A percentile compares a stretch with the other conserved stretches of the same genome.
Conservation (phyloP, 768 basidiomycete genomes). For the Mycena haematopus region DNA sequence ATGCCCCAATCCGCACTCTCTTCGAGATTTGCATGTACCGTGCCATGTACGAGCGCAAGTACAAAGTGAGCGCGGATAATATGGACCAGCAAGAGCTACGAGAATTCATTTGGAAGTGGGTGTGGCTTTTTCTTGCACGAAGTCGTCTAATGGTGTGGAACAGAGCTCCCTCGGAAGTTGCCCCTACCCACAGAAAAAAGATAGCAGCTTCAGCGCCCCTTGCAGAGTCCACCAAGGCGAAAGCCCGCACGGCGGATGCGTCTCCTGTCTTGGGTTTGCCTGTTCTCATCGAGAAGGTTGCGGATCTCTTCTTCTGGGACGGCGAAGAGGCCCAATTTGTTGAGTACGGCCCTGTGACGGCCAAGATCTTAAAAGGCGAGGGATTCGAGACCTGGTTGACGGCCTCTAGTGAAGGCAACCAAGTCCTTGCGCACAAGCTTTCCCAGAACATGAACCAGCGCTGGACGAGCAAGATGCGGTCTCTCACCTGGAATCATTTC, state of each 20-base stretch:
- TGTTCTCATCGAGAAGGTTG: constrained; percentile 49
- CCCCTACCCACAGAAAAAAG: constrained; percentile 32
- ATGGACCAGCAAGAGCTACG: constrained; percentile 72
- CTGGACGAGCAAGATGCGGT: constrained; percentile 63
- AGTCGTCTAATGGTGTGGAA: background rate
- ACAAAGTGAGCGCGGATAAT: constrained; percentile 72
- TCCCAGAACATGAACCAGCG: constrained; percentile 74
- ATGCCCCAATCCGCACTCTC: constrained; percentile 82
- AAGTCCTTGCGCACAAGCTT: constrained; percentile 67
- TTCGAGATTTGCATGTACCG: constrained; percentile 96
- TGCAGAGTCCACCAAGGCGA: constrained; percentile 13
- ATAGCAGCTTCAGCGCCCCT: constrained; percentile 1
- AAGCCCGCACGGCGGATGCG: constrained; percentile 18
- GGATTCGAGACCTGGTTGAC: constrained; percentile 66
- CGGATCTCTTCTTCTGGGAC: constrained; percentile 71
- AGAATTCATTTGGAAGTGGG: constrained; percentile 84
- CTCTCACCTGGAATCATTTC: constrained; percentile 90
- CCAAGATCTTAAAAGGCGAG: constrained; percentile 54
- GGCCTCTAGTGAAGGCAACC: constrained; percentile 56
- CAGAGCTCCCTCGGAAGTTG: constrained; percentile 43
- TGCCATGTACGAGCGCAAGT: constrained; percentile 96
- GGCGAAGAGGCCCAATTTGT: constrained; percentile 53
- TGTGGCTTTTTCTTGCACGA: constrained; percentile 26
- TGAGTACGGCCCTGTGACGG: constrained; percentile 59
- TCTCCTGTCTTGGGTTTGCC: constrained; percentile 27